Evolutionary conservation across 2,329 filamentous ascomycete species (phyloP), one percentile per base, ranked within the genome.

Genomic region (Penicillium janthinellum): DNA sequence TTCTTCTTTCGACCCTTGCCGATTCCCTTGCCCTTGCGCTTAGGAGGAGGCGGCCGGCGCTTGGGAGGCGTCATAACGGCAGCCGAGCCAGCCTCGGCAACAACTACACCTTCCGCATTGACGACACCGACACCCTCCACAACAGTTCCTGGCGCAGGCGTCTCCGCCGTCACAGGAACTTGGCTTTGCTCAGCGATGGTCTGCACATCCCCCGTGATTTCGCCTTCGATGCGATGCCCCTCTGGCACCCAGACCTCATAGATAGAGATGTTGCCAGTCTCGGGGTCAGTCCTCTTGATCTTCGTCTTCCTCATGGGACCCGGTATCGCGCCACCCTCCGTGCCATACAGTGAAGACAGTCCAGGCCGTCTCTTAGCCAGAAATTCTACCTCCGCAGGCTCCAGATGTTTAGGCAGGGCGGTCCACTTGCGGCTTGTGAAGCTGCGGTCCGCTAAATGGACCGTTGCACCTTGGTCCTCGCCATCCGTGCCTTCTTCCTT

Each of bases 211-310:
- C 83, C 80, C 59, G 91, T 85, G 53, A 96, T 88, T 72, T 96
- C 92, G 58, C 92, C 92, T 64, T 94, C 90, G 0, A 96, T 84
- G 5, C 82, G 81, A 72, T 95, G 90, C 0, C 92, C 92, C 58
- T 94, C 90, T 5, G 87, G 85, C 4, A 96, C 84, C 20, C 91
- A 90, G 7, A 95, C 87, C 69, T 96, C 91, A 74, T 95, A 92
- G 1, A 94, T 88, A 61, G 90, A 91, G 10, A 91, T 84, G 67
- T 94, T 94, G 25, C 93, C 93, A 25, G 82, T 83, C 0, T 87
- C 86, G 4, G 89, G 88, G 71, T 96, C 91, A 11, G 89, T 80
- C 65, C 89, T 88, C 68, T 90, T 87, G 55, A 97, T 90, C 22
- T 90, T 95, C 0, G 90, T 91, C 70, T 90, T 90, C 7, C 90